Conservation (phyloP, 2,329 filamentous ascomycete genomes). For the Neopestalotiopsis clavispora region DNA sequence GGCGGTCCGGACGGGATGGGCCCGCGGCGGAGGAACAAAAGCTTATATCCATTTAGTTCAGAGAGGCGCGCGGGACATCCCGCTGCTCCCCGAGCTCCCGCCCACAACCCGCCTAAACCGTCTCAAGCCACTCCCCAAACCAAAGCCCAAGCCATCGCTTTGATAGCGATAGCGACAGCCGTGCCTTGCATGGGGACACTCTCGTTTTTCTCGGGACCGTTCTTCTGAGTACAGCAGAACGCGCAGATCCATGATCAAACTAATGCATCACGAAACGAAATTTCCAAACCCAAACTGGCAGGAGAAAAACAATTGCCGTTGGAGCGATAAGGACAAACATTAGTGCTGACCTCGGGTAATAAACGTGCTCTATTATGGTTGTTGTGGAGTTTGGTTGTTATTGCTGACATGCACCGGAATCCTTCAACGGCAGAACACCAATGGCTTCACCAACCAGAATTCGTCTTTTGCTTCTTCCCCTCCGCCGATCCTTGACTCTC, state of each 20-base stretch:
- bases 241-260: background rate
- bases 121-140: too few species aligned
- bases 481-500: background rate
- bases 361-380: background rate
- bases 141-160: background rate
- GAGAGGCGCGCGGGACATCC: background rate
- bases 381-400: constrained; percentile 16
- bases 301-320: background rate
- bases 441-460: background rate
- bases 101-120: background rate
- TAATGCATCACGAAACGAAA: background rate
- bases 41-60: background rate
- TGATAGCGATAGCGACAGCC: background rate
- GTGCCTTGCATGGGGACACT: background rate
- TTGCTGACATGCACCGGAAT: background rate
- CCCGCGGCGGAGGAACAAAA: background rate
- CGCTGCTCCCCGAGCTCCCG: background rate
- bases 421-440: background rate
- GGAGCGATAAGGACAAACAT: background rate
- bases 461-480: background rate
- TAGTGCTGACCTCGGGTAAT: background rate
- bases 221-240: background rate
- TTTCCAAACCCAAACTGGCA: background rate
- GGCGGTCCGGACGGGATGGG: background rate
- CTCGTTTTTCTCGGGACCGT: background rate